phyloP scores from a whole-genome alignment of 2,329 filamentous ascomycete species.

The Orbilia oligospora region DNA sequence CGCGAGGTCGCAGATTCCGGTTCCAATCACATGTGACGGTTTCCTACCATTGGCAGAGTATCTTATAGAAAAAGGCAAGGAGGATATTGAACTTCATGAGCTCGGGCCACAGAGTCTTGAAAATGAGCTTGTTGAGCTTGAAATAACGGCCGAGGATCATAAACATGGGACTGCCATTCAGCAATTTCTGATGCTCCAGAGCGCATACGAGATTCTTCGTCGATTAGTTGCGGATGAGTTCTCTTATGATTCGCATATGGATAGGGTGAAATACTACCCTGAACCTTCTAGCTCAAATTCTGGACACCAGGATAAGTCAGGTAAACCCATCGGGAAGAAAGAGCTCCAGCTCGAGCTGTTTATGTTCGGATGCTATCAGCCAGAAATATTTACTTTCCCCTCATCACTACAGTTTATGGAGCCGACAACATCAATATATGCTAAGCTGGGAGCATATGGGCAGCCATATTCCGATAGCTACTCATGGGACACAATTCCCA shows the following conservation, averaged over 20 bases:
- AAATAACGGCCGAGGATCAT: conserved; percentile 14
- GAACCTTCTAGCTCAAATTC: background rate
- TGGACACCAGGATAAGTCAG: background rate
- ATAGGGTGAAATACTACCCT: background rate
- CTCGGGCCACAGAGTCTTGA: background rate
- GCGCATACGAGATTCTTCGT: conserved; percentile 16
- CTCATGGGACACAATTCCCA: background rate
- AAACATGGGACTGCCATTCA: conserved; percentile 13
- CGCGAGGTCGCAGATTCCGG: too few species aligned
- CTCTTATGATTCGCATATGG: background rate
- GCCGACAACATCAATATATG: background rate
- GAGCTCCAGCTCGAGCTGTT: conserved; percentile 13
- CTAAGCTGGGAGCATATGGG: background rate
- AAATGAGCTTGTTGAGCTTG: background rate
- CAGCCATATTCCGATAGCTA: background rate
- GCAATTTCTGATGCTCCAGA: conserved; percentile 22
- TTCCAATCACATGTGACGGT: background rate
- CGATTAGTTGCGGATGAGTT: background rate
- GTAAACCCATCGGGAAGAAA: background rate
- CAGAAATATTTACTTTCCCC: conserved; percentile 22
- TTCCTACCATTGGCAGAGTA: background rate
- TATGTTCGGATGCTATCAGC: conserved; percentile 28
- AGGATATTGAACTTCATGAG: background rate
- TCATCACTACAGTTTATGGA: background rate
- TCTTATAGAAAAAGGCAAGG: conserved; percentile 1